phyloP scores from a whole-genome alignment of 2,329 filamentous ascomycete genomes.

The Penicillium sp. region DNA sequence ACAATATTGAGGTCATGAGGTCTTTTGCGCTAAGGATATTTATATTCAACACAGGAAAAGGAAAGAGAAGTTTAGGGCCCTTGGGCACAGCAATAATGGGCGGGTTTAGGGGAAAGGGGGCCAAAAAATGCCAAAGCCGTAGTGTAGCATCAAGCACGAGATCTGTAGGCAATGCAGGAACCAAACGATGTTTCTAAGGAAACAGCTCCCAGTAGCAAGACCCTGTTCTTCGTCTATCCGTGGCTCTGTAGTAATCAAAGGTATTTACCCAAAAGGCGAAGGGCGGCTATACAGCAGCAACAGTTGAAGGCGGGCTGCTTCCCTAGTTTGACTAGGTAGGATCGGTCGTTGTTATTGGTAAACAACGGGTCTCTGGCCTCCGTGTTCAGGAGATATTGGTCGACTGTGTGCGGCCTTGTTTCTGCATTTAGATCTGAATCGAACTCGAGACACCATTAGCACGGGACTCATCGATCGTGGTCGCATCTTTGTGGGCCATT shows the following conservation, averaged over 20 bases:
- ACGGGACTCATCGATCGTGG: conserved; percentile 16
- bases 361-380: background rate
- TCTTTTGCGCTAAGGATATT: conserved; percentile 20
- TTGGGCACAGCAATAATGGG: background rate
- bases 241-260: background rate
- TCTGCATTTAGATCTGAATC: conserved; percentile 32
- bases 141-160: background rate
- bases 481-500: conserved; percentile 33
- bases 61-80: background rate
- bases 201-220: background rate
- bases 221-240: conserved; percentile 5
- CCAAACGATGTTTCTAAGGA: background rate
- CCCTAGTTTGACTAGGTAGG: background rate
- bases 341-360: background rate
- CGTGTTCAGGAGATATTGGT: background rate
- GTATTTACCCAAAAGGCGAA: conserved; percentile 9
- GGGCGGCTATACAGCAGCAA: conserved; percentile 5
- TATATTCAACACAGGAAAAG: conserved; percentile 10
- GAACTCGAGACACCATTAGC: conserved; percentile 30
- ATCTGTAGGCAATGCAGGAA: background rate
- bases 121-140: background rate
- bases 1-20: conserved; percentile 9
- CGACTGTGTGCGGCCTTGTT: background rate
- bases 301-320: background rate
- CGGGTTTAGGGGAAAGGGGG: background rate